Percentiles rank a stretch among this genome's conserved stretches.
Evolutionary conservation across 805 yeast species (phyloP).

Genomic region (Wickerhamiella galacta): DNA sequence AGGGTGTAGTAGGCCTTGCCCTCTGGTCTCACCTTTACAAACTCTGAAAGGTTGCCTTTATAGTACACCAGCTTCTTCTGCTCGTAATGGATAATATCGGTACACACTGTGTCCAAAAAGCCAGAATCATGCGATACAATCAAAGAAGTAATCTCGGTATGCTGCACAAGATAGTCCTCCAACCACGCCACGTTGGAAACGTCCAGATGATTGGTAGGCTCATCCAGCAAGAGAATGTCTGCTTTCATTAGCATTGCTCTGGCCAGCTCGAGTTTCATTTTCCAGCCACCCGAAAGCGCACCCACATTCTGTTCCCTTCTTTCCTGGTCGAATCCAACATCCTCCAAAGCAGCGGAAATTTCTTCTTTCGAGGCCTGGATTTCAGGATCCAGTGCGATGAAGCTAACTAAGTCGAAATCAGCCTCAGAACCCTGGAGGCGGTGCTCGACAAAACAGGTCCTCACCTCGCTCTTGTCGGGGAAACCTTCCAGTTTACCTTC

Average conservation of each 20-base stretch:
- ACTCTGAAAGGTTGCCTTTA: constrained; percentile 87
- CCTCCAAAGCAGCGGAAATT: constrained; percentile 56
- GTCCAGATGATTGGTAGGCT: constrained; percentile 97
- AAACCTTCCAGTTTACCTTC: constrained; percentile 95
- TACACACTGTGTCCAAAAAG: constrained; percentile 86
- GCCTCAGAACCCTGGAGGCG: constrained; percentile 90
- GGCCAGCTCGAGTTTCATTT: constrained; percentile 96
- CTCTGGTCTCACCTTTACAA: constrained; percentile 85
- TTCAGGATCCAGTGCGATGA: constrained; percentile 82
- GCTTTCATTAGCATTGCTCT: constrained; percentile 97
- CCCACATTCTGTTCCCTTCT: constrained; percentile 85
- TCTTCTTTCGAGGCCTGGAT: constrained; percentile 50
- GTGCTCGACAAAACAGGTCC: constrained; percentile 95
- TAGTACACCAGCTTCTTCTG: constrained; percentile 86
- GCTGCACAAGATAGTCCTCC: constrained; percentile 66
- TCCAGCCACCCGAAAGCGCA: constrained; percentile 97
- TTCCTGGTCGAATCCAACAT: constrained; percentile 84
- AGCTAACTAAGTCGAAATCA: constrained; percentile 70
- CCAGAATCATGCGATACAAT: constrained; percentile 98
- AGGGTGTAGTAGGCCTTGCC: constrained; percentile 91
- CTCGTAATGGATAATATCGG: constrained; percentile 93
- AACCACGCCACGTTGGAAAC: constrained; percentile 88
- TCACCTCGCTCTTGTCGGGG: constrained; percentile 72
- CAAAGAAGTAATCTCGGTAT: constrained; percentile 78
- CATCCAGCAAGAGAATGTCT: constrained; percentile 84